Evolutionary conservation across 352 stramenopile species (phyloP).

Genomic region (Phytophthora fragariae): DNA sequence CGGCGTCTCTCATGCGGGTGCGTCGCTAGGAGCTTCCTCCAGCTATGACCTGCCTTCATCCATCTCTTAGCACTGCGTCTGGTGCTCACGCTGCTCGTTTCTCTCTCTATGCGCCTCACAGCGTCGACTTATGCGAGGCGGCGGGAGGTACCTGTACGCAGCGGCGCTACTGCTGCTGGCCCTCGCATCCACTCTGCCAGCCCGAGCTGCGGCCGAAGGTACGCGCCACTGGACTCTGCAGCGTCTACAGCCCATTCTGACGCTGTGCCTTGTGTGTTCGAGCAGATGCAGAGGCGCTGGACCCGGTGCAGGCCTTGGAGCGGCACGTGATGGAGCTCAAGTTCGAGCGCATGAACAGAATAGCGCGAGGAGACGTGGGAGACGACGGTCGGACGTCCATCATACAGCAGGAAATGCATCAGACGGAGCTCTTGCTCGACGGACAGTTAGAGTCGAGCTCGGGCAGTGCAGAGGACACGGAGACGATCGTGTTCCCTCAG

Average conservation of each 20-base stretch:
- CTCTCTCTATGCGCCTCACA: constrained; percentile 8
- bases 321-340: constrained; percentile 32
- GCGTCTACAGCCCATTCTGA: neutral
- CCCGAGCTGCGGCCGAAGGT: constrained; percentile 18
- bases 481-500: constrained; percentile 29
- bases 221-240: neutral
- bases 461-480: constrained; percentile 15
- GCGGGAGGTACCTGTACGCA: constrained; percentile 24
- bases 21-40: constrained; percentile 2
- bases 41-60: too few relatives aligned
- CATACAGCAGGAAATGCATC: neutral
- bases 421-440: constrained; percentile 17
- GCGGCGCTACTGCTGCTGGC: constrained; percentile 35
- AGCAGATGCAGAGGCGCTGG: constrained; percentile 25
- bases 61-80: constrained; percentile 11
- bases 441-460: constrained; percentile 1
- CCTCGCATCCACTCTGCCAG: constrained; percentile 23
- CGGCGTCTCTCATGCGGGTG: constrained; percentile 38
- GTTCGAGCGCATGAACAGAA: constrained; percentile 29
- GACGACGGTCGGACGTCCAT: constrained; percentile 19
- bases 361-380: constrained; percentile 26
- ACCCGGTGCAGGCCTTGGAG: constrained; percentile 28
- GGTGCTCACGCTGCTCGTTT: constrained; percentile 6
- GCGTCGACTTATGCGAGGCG: constrained; percentile 41
- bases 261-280: neutral